These are phyloP conservation scores for Lolium perenne DNA, from an alignment of 176 grass and related monocot species.

Conservation along the genomic window DNA sequence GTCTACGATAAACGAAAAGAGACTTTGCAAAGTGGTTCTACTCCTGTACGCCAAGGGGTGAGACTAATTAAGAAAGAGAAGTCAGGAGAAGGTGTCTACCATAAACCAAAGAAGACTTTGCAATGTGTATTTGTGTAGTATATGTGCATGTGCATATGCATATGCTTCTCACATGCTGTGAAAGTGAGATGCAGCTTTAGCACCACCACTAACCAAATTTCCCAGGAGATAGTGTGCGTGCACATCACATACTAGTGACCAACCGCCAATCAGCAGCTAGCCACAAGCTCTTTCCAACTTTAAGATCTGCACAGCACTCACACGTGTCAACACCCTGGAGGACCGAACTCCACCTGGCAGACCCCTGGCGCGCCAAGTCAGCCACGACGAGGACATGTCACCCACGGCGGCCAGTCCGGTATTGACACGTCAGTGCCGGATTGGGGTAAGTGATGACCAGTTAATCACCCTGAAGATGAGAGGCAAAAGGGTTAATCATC, in stretches of 20 bases:
- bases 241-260: constrained; percentile 1
- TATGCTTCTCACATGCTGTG: constrained; percentile 12
- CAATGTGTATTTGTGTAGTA: background rate
- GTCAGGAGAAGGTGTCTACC: background rate
- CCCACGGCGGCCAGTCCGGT: background rate
- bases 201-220: constrained; percentile 13
- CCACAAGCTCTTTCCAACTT: constrained; percentile 33
- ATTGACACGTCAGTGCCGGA: constrained; percentile 11
- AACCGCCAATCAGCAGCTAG: constrained; percentile 20
- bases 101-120: background rate
- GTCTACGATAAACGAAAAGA: background rate
- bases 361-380: background rate
- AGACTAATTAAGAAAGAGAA: background rate
- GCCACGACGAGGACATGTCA: background rate
- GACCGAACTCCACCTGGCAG: background rate
- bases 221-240: constrained; percentile 11
- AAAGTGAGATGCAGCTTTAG: constrained; percentile 19
- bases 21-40: background rate
- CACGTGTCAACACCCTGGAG: background rate
- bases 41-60: background rate
- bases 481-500: constrained; percentile 26
- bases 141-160: background rate
- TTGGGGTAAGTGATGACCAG: background rate
- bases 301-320: background rate
- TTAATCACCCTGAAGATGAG: background rate